Evolutionary conservation across 179 eudicot species (phyloP).

Genomic region (Heliamphora pulchella): DNA sequence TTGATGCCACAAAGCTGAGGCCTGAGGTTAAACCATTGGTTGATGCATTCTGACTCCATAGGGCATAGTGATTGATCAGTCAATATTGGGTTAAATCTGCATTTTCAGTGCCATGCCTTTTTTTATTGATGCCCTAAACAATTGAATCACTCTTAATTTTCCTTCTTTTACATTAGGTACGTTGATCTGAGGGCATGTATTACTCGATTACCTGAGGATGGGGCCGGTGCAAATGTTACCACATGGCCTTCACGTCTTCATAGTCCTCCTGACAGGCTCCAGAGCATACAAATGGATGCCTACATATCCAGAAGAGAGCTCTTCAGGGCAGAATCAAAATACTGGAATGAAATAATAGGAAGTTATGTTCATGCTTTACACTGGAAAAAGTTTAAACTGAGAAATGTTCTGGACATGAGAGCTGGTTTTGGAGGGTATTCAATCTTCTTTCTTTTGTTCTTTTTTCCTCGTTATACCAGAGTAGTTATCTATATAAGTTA

Average conservation of each 20-base stretch:
- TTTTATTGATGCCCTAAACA: neutral
- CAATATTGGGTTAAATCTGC: neutral
- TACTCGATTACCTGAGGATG: constrained; percentile 70
- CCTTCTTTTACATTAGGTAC: constrained; percentile 43
- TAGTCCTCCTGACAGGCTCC: constrained; percentile 82
- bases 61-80: neutral
- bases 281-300: constrained; percentile 79
- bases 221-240: constrained; percentile 62
- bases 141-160: neutral
- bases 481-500: neutral
- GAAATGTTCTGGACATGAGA: constrained; percentile 97
- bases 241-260: constrained; percentile 82
- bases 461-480: neutral
- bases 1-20: neutral
- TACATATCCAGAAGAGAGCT: constrained; percentile 86
- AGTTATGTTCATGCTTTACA: constrained; percentile 65
- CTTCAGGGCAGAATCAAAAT: constrained; percentile 79
- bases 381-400: constrained; percentile 52
- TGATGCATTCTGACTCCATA: neutral
- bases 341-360: constrained; percentile 79
- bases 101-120: neutral
- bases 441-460: constrained; percentile 16
- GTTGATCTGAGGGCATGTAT: constrained; percentile 75
- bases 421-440: constrained; percentile 94
- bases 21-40: neutral